These are phyloP conservation scores for Colletotrichum melonis DNA, from an alignment of 2,329 filamentous ascomycete species.

Conservation along the genomic window DNA sequence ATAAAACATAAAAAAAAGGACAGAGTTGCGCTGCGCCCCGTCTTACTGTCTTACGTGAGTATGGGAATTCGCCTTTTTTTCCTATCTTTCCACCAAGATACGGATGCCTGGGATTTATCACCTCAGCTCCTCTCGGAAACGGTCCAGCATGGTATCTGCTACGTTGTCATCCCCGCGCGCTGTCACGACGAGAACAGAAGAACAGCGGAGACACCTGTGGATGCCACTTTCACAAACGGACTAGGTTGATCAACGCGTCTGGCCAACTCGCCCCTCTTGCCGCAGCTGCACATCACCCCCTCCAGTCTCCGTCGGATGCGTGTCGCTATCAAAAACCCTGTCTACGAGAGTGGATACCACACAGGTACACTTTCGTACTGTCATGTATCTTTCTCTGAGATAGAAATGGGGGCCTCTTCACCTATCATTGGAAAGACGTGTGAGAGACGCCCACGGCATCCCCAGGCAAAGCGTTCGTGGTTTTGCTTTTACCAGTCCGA, in stretches of 20 bases:
- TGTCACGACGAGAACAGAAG: slow-evolving; percentile 9
- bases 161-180: slow-evolving; percentile 14
- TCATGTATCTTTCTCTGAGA: slow-evolving; percentile 9
- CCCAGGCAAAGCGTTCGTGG: slow-evolving; percentile 2
- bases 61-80: slow-evolving; percentile 26
- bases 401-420: slow-evolving; percentile 1
- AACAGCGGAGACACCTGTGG: slow-evolving; percentile 17
- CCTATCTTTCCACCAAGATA: slow-evolving; percentile 12
- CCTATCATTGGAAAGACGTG: slow-evolving; percentile 21
- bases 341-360: slow-evolving; percentile 11
- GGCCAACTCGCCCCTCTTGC: slow-evolving; percentile 24
- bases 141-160: slow-evolving; percentile 4
- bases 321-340: slow-evolving; percentile 33
- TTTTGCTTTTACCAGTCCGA: slow-evolving; percentile 5
- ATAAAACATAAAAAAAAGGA: slow-evolving; percentile 2
- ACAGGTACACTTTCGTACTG: slow-evolving; percentile 28
- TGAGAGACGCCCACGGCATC: background rate
- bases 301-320: slow-evolving; percentile 25
- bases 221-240: slow-evolving; percentile 17
- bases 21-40: slow-evolving; percentile 19
- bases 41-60: slow-evolving; percentile 17
- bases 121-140: background rate
- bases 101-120: background rate
- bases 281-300: slow-evolving; percentile 35
- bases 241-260: slow-evolving; percentile 28